Evolutionary conservation across 169 alveolate species (phyloP).

Genomic region (Plasmodium knowlesi): DNA sequence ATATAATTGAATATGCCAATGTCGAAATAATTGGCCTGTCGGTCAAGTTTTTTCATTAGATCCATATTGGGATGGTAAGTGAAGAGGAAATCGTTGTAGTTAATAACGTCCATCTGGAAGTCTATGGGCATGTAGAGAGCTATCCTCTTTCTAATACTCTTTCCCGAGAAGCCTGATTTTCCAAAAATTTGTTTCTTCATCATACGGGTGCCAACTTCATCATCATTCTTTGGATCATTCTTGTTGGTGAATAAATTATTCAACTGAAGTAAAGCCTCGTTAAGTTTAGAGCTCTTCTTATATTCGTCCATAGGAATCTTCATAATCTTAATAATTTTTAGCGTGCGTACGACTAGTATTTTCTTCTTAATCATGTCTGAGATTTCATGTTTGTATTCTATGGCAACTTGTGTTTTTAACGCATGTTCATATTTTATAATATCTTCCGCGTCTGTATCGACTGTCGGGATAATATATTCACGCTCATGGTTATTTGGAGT

Average conservation of each 20-base stretch:
- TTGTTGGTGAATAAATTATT: constrained; percentile 15
- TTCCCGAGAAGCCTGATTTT: background rate
- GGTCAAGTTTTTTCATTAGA: constrained; percentile 16
- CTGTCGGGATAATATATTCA: constrained; percentile 6
- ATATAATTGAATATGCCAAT: constrained; percentile 21
- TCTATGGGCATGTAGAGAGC: constrained; percentile 33
- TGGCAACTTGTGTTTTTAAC: constrained; percentile 9
- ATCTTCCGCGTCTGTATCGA: constrained; percentile 11
- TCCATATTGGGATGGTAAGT: constrained; percentile 14
- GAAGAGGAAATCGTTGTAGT: constrained; percentile 23
- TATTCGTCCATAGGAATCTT: constrained; percentile 19
- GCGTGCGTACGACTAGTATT: constrained; percentile 11
- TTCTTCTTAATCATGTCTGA: constrained; percentile 40
- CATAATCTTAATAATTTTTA: constrained; percentile 62
- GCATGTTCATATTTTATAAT: constrained; percentile 45
- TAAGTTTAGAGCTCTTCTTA: background rate
- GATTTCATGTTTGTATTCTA: background rate
- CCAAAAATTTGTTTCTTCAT: background rate
- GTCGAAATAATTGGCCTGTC: background rate
- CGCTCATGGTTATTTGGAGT: background rate
- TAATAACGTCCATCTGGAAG: background rate
- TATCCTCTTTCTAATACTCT: background rate
- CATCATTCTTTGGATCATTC: background rate
- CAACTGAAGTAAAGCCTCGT: constrained; percentile 14
- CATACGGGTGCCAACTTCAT: background rate